A percentile compares a stretch with the other conserved stretches of the same genome.
phyloP scores from a whole-genome alignment of 768 basidiomycete species.

The Mycena crocata region DNA sequence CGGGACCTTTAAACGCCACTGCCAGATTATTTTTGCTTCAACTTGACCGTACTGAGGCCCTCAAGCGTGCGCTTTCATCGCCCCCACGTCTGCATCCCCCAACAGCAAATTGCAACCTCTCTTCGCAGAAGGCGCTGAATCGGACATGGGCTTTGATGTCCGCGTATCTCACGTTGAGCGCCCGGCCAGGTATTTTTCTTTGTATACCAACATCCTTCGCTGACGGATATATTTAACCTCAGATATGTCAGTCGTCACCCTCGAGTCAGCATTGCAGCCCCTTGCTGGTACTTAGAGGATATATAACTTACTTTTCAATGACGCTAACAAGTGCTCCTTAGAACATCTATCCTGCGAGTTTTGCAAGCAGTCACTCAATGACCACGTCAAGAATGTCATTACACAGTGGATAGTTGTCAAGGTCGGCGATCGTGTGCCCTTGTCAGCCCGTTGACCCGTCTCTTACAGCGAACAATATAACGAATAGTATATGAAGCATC shows the following conservation, averaged over 20 bases:
- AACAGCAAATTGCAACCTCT: slow-evolving; percentile 44
- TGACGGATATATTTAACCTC: neutral
- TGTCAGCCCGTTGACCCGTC: too few relatives aligned
- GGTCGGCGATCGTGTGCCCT: too few relatives aligned
- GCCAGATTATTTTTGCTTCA: slow-evolving; percentile 77
- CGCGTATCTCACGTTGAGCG: neutral
- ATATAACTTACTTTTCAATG: too few relatives aligned
- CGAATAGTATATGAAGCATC: too few relatives aligned
- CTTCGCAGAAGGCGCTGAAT: neutral
- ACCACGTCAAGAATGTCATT: neutral
- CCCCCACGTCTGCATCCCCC: slow-evolving; percentile 82
- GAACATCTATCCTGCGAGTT: neutral
- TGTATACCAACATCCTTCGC: neutral
- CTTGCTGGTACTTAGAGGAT: too few relatives aligned
- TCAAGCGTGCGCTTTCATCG: slow-evolving; percentile 80
- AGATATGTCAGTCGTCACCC: neutral
- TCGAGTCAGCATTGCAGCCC: neutral
- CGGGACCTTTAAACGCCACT: neutral
- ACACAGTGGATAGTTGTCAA: neutral
- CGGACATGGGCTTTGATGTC: neutral
- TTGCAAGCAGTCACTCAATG: neutral
- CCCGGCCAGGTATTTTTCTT: neutral
- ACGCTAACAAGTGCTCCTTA: too few relatives aligned
- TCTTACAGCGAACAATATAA: too few relatives aligned
- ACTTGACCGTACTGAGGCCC: slow-evolving; percentile 82